phyloP scores from a whole-genome alignment of 805 yeast genomes.

The Metschnikowia santaceciliae region DNA sequence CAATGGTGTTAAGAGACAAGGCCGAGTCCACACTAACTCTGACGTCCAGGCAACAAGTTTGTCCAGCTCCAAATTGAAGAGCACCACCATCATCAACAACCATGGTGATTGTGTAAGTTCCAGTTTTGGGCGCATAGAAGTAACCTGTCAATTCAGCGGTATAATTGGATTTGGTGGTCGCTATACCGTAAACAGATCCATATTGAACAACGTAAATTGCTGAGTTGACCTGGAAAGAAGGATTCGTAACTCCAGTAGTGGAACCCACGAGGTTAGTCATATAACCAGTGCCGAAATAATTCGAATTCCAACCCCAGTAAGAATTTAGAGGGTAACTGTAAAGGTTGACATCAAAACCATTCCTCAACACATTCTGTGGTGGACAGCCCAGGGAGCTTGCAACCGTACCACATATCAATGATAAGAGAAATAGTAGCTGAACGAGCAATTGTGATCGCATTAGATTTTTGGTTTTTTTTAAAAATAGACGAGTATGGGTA shows the following conservation, averaged over 20 bases:
- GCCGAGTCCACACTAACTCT: neutral
- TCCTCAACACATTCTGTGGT: neutral
- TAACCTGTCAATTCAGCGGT: constrained; percentile 13
- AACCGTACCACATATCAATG: neutral
- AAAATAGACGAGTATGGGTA: neutral
- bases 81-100: constrained; percentile 13
- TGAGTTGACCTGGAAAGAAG: constrained; percentile 4
- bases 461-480: neutral
- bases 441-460: neutral
- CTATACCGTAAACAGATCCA: constrained; percentile 7
- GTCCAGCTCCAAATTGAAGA: constrained; percentile 11
- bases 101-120: constrained; percentile 9
- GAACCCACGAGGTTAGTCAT: constrained; percentile 2
- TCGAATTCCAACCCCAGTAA: constrained; percentile 7
- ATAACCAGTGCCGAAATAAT: constrained; percentile 8
- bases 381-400: neutral
- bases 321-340: constrained; percentile 5
- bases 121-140: constrained; percentile 7
- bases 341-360: constrained; percentile 10
- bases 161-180: constrained; percentile 9
- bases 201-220: neutral
- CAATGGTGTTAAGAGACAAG: neutral
- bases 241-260: constrained; percentile 7
- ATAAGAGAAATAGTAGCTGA: neutral
- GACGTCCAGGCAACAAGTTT: constrained; percentile 10